These are phyloP conservation scores for Globisporangium irregulare DNA, from an alignment of 352 stramenopile genomes.

Conservation along the genomic window DNA sequence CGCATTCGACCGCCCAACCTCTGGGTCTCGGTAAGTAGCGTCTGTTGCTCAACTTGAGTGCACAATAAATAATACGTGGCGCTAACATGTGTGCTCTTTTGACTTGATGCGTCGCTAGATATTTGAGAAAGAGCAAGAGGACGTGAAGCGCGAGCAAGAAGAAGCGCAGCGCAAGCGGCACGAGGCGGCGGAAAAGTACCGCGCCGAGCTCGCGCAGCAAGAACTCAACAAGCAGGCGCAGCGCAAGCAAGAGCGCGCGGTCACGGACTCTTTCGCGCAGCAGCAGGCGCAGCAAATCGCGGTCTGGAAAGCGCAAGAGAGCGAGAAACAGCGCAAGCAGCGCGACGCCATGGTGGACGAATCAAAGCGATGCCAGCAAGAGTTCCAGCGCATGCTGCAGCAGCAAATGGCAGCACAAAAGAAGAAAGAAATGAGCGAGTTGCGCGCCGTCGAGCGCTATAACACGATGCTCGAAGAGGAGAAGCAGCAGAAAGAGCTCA, in stretches of 20 bases:
- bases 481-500: constrained; percentile 37
- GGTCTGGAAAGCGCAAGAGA: constrained; percentile 40
- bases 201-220: constrained; percentile 39
- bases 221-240: constrained; percentile 35
- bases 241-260: constrained; percentile 26
- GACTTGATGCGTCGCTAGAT: constrained; percentile 22
- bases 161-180: constrained; percentile 40
- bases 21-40: constrained; percentile 42
- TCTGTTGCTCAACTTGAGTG: neutral
- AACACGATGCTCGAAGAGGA: constrained; percentile 44
- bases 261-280: constrained; percentile 34
- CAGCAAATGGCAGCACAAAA: constrained; percentile 32
- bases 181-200: constrained; percentile 36
- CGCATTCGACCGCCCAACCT: constrained; percentile 48
- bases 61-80: neutral
- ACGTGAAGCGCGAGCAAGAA: constrained; percentile 51
- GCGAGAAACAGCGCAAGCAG: constrained; percentile 27
- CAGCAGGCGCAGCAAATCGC: constrained; percentile 37
- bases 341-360: constrained; percentile 36
- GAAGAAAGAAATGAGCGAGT: constrained; percentile 42
- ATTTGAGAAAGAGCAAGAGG: constrained; percentile 55
- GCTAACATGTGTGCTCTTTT: constrained; percentile 4
- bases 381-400: constrained; percentile 37
- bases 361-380: constrained; percentile 38
- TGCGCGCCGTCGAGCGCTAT: constrained; percentile 38